These are phyloP conservation scores for Botrytis tulipae DNA, from an alignment of 2,329 filamentous ascomycete species.

Conservation along the genomic window DNA sequence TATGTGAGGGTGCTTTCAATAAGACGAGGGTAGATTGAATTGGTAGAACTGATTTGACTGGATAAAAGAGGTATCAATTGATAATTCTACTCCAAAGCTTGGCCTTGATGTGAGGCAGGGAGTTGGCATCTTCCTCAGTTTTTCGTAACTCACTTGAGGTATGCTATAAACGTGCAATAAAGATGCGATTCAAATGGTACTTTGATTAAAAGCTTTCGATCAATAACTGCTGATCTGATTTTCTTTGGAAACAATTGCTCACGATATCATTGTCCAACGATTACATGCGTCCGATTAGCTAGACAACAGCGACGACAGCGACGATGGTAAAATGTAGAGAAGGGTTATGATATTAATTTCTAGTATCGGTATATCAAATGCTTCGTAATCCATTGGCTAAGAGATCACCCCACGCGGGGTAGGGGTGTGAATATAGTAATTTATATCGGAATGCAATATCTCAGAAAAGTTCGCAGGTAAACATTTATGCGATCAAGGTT, in stretches of 20 bases:
- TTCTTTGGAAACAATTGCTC: background rate
- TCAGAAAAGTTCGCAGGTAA: background rate
- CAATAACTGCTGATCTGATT: background rate
- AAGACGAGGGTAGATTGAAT: background rate
- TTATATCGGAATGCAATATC: background rate
- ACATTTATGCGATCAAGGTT: background rate
- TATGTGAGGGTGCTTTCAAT: background rate
- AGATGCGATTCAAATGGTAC: background rate
- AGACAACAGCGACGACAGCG: background rate
- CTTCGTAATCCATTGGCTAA: background rate
- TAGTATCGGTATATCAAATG: background rate
- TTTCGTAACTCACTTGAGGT: background rate
- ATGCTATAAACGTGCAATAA: background rate
- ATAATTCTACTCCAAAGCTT: background rate
- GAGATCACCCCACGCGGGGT: background rate
- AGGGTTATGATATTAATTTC: background rate
- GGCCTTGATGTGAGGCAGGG: no score
- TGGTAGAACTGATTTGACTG: slow-evolving; percentile 5
- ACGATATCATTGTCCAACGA: background rate
- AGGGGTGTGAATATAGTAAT: background rate
- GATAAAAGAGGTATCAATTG: background rate
- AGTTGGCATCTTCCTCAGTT: background rate
- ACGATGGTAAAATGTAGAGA: background rate
- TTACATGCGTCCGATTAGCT: background rate
- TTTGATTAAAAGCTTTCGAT: background rate